These are phyloP conservation scores for Ogataea naganishii DNA, from an alignment of 805 yeast species.

Conservation along the genomic window DNA sequence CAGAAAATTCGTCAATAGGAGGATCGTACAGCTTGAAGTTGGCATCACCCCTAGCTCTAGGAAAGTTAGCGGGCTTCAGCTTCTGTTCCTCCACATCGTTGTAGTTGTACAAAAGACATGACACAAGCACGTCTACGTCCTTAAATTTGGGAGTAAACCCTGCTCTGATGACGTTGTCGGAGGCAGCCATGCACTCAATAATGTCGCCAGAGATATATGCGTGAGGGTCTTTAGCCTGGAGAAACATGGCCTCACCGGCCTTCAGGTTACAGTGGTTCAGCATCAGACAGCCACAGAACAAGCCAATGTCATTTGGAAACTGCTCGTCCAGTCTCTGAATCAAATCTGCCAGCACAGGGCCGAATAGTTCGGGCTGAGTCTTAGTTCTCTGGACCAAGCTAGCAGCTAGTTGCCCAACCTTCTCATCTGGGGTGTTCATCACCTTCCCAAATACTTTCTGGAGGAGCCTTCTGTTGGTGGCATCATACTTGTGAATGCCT, in stretches of 20 bases:
- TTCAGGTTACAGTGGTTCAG: slow-evolving; percentile 78
- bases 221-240: slow-evolving; percentile 96
- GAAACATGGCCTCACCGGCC: slow-evolving; percentile 93
- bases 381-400: slow-evolving; percentile 59
- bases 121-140: slow-evolving; percentile 84
- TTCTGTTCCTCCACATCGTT: slow-evolving; percentile 91
- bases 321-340: slow-evolving; percentile 73
- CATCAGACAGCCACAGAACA: slow-evolving; percentile 91
- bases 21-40: slow-evolving; percentile 74
- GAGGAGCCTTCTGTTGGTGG: slow-evolving; percentile 52
- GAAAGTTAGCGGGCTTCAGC: slow-evolving; percentile 51
- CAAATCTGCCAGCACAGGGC: slow-evolving; percentile 55
- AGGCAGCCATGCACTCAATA: slow-evolving; percentile 99
- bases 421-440: slow-evolving; percentile 72
- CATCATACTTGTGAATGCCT: slow-evolving; percentile 44
- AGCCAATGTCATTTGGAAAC: slow-evolving; percentile 89
- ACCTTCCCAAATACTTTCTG: slow-evolving; percentile 71
- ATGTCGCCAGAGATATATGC: slow-evolving; percentile 97
- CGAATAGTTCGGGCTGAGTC: slow-evolving; percentile 49
- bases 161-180: slow-evolving; percentile 96
- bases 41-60: slow-evolving; percentile 60
- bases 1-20: slow-evolving; percentile 94
- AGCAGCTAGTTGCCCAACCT: slow-evolving; percentile 48
- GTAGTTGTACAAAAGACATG: slow-evolving; percentile 82
- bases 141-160: slow-evolving; percentile 99